Conservation (phyloP, 2,329 filamentous ascomycete genomes). For the Bipolaris victoriae region DNA sequence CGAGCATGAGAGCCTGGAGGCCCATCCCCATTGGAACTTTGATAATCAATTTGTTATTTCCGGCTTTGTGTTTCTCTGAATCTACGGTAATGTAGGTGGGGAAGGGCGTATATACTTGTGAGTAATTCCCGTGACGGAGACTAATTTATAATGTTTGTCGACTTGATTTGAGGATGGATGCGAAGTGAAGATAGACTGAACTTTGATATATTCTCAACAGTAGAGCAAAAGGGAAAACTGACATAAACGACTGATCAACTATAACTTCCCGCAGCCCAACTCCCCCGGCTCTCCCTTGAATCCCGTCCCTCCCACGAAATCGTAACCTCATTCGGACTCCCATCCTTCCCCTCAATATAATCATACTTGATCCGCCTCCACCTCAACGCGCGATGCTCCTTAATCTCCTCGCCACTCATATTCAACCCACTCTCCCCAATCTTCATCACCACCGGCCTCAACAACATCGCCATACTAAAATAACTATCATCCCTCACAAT, state of each 20-base stretch:
- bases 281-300: conserved; percentile 29
- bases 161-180: too few species aligned
- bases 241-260: conserved; percentile 1
- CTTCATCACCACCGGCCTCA: conserved; percentile 35
- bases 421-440: conserved; percentile 31
- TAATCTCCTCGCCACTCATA: conserved; percentile 40
- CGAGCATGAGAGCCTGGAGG: conserved; percentile 67
- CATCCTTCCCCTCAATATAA: conserved; percentile 34
- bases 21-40: conserved; percentile 73
- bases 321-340: conserved; percentile 37
- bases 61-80: conserved; percentile 17
- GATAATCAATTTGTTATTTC: conserved; percentile 43
- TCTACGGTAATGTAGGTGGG: neutral
- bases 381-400: conserved; percentile 29
- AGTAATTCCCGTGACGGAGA: too few species aligned
- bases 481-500: conserved; percentile 43
- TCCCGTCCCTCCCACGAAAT: conserved; percentile 38
- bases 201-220: too few species aligned
- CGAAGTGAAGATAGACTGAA: conserved; percentile 6
- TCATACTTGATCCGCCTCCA: conserved; percentile 42
- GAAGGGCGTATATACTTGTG: neutral
- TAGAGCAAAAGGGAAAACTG: neutral
- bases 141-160: too few species aligned
- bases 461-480: conserved; percentile 42
- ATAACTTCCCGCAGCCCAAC: conserved; percentile 39